Evolutionary conservation across 2,329 filamentous ascomycete genomes (phyloP).

Genomic region (Calonectria pauciramosa): DNA sequence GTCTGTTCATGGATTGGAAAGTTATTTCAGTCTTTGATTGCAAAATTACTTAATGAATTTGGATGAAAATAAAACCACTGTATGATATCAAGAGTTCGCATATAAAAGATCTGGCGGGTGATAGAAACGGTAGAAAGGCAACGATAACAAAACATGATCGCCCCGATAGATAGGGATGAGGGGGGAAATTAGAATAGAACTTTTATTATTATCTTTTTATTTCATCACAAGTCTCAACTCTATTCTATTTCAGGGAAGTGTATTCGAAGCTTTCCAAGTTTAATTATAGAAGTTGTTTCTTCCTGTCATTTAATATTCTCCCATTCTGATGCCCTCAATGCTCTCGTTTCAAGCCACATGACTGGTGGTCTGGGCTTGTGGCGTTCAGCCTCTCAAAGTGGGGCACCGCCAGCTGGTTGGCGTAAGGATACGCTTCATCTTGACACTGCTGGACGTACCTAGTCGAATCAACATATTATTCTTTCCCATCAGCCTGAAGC

Average conservation of each 20-base stretch:
- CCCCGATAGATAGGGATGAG: no score
- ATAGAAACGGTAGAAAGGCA: neutral
- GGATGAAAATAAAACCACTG: neutral
- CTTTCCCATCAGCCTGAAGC: neutral
- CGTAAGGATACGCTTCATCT: neutral
- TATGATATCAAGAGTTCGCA: neutral
- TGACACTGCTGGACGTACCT: neutral
- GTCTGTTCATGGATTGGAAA: neutral
- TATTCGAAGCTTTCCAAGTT: neutral
- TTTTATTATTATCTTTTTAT: neutral
- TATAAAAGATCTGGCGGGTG: neutral
- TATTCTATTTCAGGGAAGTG: neutral
- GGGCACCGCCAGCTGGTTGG: neutral
- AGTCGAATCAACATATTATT: neutral
- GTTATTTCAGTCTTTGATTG: neutral
- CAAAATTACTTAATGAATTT: neutral
- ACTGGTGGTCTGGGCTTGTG: neutral
- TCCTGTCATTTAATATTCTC: neutral
- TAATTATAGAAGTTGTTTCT: neutral
- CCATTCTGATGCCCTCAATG: neutral
- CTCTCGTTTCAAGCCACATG: neutral
- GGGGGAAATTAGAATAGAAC: neutral
- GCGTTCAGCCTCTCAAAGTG: neutral
- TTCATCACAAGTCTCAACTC: neutral
- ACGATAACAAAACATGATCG: neutral